Evolutionary conservation across 257 asterid genomes (phyloP), one percentile per base, ranked within the genome.

Genomic region (Gynochthodes officinalis): DNA sequence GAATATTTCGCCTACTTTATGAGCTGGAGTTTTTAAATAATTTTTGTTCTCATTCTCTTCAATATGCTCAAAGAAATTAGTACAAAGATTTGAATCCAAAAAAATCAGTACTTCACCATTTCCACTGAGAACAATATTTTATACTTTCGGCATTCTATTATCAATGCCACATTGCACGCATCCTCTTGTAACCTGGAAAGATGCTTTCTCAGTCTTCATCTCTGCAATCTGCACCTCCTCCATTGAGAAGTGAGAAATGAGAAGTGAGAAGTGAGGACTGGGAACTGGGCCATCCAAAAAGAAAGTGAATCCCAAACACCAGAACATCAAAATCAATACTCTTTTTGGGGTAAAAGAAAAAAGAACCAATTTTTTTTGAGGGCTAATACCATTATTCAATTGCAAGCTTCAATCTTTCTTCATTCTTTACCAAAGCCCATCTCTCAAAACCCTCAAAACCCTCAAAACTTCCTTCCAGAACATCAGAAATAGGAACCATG

Each of bases 291-390:
- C 82, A 74, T 67, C 73, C 53, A 48, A 44, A 71, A 65, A 76
- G 77, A 72, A 44, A 81, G 76, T 71, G 81, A 77, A 80, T 76
- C 83, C 84, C 82, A 66, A 74, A 69, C 86, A 71, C 86, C 74
- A 49, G 70, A 77, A 50, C 78, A 79, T 83, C 85, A 74, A 82
- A 81, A 67, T 86, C 86, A 75, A 78, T 32, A 72, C 57, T 77
- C 64, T 66, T 77, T 78, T 74, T 58, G 48, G 33, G 70, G 62
- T 64, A 39, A 66, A 74, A 64, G 73, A 54, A 71, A 73, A 80
- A 64, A 57, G 57, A 73, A 79, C 13, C 60, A 62, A 1, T 53
- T 42, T 43, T 37, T 64, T 65, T 65, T 39, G 18, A 30, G 54
- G 21, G 54, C 49, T 43, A 55, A 65, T 42, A 25, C 63, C 40